These are phyloP conservation scores for Diaporthe ampelina DNA, from an alignment of 2,329 filamentous ascomycete species.

Conservation along the genomic window DNA sequence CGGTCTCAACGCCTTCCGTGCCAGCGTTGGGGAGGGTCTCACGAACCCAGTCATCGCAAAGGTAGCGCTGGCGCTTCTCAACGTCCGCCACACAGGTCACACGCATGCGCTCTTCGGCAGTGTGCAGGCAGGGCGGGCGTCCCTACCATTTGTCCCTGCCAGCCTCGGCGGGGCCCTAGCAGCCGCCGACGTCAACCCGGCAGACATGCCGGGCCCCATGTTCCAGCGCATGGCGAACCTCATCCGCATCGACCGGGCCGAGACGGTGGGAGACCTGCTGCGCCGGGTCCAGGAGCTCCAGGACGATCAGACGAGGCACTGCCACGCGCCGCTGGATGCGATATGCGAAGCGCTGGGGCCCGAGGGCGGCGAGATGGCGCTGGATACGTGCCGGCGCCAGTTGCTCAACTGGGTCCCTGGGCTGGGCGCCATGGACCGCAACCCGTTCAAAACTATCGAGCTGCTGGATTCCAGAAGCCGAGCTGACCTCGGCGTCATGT, in stretches of 20 bases:
- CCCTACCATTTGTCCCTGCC: not conserved
- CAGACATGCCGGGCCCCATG: constrained; percentile 7
- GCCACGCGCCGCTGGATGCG: constrained; percentile 1
- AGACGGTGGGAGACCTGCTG: not conserved
- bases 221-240: constrained; percentile 11
- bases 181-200: not conserved
- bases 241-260: not conserved
- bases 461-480: constrained; percentile 2
- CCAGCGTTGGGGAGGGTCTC: not conserved
- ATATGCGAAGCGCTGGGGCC: constrained; percentile 4
- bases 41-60: constrained; percentile 8
- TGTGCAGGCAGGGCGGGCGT: not conserved
- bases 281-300: constrained; percentile 1
- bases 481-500: not conserved
- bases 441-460: constrained; percentile 1
- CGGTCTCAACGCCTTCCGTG: constrained; percentile 12
- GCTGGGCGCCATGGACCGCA: constrained; percentile 10
- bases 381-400: not conserved
- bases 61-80: constrained; percentile 4
- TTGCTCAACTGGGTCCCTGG: constrained; percentile 8
- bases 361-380: constrained; percentile 1
- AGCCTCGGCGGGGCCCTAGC: not conserved
- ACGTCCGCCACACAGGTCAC: not conserved
- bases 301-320: not conserved
- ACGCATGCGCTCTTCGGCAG: constrained; percentile 25